Evolutionary conservation across 345 rosid genomes (phyloP).

Genomic region (Isatis tinctoria): DNA sequence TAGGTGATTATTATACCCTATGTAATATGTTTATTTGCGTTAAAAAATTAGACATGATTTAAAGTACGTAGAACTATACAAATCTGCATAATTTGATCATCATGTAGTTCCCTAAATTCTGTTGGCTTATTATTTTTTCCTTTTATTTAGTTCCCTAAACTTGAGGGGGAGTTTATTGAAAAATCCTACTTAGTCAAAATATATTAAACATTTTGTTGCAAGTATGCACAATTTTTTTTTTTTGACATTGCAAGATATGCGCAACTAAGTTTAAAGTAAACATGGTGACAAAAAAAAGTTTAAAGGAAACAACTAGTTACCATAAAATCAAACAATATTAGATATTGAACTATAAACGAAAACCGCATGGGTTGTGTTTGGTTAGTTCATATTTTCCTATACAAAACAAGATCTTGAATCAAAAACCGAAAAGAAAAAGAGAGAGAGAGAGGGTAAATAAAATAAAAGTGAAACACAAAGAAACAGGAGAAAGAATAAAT

Average conservation of each 20-base stretch:
- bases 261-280: too few species aligned
- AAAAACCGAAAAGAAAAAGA: neutral
- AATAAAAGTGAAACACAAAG: neutral
- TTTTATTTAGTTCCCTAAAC: constrained; percentile 22
- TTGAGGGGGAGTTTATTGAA: constrained; percentile 9
- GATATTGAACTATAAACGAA: constrained; percentile 10
- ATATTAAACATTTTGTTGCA: too few species aligned
- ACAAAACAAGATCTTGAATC: constrained; percentile 12
- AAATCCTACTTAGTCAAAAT: constrained; percentile 9
- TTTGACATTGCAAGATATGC: too few species aligned
- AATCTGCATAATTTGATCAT: neutral
- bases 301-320: neutral
- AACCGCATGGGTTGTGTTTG: constrained; percentile 23
- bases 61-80: neutral
- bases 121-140: neutral
- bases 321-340: neutral
- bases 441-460: neutral
- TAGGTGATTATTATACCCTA: too few species aligned
- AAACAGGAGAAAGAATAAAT: neutral
- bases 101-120: neutral
- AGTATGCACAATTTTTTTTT: too few species aligned
- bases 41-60: too few species aligned
- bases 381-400: constrained; percentile 24
- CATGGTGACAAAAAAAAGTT: too few species aligned
- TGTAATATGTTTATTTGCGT: too few species aligned